A percentile compares a stretch with the other conserved stretches of the same genome.
phyloP scores from a whole-genome alignment of 2,329 filamentous ascomycete genomes.

The Colletotrichum gloeosporioides region DNA sequence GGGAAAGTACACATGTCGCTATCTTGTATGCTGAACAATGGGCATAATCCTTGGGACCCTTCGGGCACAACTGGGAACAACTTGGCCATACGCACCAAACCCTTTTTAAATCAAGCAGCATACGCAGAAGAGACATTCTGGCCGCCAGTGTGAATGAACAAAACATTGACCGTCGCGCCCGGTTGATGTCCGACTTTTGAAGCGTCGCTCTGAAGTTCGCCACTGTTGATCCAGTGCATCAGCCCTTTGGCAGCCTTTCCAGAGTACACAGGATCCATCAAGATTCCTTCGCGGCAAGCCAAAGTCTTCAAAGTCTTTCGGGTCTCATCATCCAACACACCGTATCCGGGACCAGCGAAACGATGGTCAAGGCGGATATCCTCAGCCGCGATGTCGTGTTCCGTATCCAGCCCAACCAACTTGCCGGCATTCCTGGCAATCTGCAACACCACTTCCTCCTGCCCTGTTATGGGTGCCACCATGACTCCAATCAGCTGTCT shows the following conservation, averaged over 20 bases:
- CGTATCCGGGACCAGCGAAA: background rate
- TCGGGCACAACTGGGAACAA: background rate
- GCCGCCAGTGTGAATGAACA: background rate
- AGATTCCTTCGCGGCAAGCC: background rate
- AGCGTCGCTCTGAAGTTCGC: background rate
- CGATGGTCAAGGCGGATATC: background rate
- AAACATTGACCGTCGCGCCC: background rate
- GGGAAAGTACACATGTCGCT: background rate
- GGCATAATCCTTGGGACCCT: rapidly evolving
- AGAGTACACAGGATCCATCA: background rate
- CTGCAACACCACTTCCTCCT: background rate
- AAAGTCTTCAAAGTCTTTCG: background rate
- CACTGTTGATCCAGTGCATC: background rate
- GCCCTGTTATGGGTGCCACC: background rate
- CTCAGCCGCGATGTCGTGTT: background rate
- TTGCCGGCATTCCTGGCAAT: background rate
- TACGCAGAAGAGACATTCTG: background rate
- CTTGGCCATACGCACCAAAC: background rate
- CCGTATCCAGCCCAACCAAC: background rate
- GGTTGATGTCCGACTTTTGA: background rate
- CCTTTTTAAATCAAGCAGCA: background rate
- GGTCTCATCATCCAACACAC: background rate
- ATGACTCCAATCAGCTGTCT: background rate
- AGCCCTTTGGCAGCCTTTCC: background rate
- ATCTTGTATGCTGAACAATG: background rate